These are phyloP conservation scores for Nicotiana tomentosiformis DNA, from an alignment of 257 asterid species.

Conservation along the genomic window DNA sequence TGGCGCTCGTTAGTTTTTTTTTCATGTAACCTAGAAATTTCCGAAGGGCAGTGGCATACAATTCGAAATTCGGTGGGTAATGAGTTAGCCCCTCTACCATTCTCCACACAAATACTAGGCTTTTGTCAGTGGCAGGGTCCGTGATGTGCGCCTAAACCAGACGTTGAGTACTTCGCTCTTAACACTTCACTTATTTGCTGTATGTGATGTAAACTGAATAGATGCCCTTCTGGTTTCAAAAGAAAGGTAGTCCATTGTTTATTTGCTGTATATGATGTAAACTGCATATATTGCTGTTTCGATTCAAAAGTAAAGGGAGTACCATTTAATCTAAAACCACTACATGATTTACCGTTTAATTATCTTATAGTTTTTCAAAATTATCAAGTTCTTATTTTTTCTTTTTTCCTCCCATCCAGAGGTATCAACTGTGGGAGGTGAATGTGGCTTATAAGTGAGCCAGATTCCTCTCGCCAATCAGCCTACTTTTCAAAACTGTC, in stretches of 20 bases:
- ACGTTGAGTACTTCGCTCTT: too few relatives aligned
- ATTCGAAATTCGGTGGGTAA: too few relatives aligned
- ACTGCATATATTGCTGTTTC: background rate
- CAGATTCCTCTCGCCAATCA: background rate
- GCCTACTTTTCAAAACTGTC: background rate
- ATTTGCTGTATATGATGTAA: conserved; percentile 4
- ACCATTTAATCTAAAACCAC: background rate
- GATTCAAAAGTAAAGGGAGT: background rate
- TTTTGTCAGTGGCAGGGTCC: too few relatives aligned
- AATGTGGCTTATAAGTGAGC: background rate
- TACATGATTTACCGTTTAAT: too few relatives aligned
- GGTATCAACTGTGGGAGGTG: too few relatives aligned
- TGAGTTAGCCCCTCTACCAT: too few relatives aligned
- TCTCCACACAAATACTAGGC: too few relatives aligned
- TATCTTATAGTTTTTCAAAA: background rate
- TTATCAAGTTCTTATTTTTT: background rate
- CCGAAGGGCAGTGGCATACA: too few relatives aligned
- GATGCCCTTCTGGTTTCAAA: background rate
- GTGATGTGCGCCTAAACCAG: too few relatives aligned
- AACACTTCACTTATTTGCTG: background rate
- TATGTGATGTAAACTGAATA: background rate
- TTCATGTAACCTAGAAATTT: too few relatives aligned
- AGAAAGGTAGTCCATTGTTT: background rate
- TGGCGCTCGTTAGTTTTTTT: background rate
- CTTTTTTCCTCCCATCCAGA: too few relatives aligned